Evolutionary conservation across 805 yeast genomes (phyloP), one percentile per base, ranked within the genome.

Genomic region (Brettanomyces nanus): DNA sequence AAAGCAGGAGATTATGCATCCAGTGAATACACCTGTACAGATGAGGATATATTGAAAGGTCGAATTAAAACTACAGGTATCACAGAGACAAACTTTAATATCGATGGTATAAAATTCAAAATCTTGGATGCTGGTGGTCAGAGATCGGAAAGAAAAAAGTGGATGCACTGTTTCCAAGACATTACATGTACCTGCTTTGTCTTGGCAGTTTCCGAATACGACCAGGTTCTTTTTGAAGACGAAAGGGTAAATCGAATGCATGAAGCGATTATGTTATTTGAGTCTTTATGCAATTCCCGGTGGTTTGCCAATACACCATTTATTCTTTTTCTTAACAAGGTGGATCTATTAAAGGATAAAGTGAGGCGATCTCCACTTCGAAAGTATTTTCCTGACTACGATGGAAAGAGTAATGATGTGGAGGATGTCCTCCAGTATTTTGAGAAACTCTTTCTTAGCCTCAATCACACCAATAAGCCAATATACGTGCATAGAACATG

Each of bases 81-180:
- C 37, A 83, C 94, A 1, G 95, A 90, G 57, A 82, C 92, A 5
- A 73, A 69, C 38, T 89, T 92, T 62, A 68, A 69, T 39, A 75
- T 90, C 43, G 66, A 66, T 35, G 75, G 77, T 7, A 71, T 77
- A 33, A 74, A 69, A 45, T 80, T 89, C 56, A 78, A 77, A 51
- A 85, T 92, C 30, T 63, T 87, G 31, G 98, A 92, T 66, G 97
- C 96, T 4, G 98, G 98, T 37, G 98, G 98, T 2, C 97, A 89
- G 62, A 65, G 96, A 43, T 76, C 85, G 17, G 97, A 89, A 57
- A 70, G 97, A 43, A 77, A 81, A 49, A 89, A 89, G 57, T 89
- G 97, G 97, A 84, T 89, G 45, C 95, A 87, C 54, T 85, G 95
- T 53, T 89, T 89, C 60, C 92, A 89, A 52, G 85, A 83, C 44